These are phyloP conservation scores for Dujonia santamariae DNA, from an alignment of 1,139 yeast species.

Conservation along the genomic window DNA sequence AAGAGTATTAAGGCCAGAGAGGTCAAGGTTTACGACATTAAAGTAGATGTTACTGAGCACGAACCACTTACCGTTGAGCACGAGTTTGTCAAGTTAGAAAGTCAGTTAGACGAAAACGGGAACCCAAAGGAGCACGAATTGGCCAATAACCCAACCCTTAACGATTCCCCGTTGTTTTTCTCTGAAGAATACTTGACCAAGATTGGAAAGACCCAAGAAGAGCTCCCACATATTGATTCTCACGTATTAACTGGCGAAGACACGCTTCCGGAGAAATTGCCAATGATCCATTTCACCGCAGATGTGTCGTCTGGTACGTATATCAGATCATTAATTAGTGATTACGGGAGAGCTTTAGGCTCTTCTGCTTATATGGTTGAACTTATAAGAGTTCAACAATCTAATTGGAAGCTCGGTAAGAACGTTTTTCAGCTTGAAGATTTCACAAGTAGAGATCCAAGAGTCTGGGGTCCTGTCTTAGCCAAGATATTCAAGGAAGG, in stretches of 20 bases:
- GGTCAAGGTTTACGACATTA: slow-evolving; percentile 57
- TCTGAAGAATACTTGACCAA: slow-evolving; percentile 50
- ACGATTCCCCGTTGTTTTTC: slow-evolving; percentile 59
- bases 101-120: slow-evolving; percentile 53
- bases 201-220: slow-evolving; percentile 26
- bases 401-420: slow-evolving; percentile 74
- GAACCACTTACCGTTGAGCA: slow-evolving; percentile 59
- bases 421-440: slow-evolving; percentile 69
- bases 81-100: slow-evolving; percentile 47
- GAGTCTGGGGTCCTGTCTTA: slow-evolving; percentile 69
- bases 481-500: slow-evolving; percentile 44
- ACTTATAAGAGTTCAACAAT: slow-evolving; percentile 70
- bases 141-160: slow-evolving; percentile 56
- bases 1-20: slow-evolving; percentile 73
- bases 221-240: slow-evolving; percentile 17
- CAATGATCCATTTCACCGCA: slow-evolving; percentile 68
- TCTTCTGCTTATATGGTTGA: slow-evolving; percentile 89
- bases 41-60: slow-evolving; percentile 36
- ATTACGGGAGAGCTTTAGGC: slow-evolving; percentile 77
- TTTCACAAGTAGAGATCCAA: slow-evolving; percentile 54
- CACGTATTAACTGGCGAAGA: background rate
- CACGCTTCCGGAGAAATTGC: slow-evolving; percentile 39
- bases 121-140: slow-evolving; percentile 44
- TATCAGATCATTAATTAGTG: slow-evolving; percentile 85
- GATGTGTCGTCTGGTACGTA: slow-evolving; percentile 95